phyloP scores from a whole-genome alignment of 1,284 basidiomycete genomes.

The Mycosarcoma mackinlayi region DNA sequence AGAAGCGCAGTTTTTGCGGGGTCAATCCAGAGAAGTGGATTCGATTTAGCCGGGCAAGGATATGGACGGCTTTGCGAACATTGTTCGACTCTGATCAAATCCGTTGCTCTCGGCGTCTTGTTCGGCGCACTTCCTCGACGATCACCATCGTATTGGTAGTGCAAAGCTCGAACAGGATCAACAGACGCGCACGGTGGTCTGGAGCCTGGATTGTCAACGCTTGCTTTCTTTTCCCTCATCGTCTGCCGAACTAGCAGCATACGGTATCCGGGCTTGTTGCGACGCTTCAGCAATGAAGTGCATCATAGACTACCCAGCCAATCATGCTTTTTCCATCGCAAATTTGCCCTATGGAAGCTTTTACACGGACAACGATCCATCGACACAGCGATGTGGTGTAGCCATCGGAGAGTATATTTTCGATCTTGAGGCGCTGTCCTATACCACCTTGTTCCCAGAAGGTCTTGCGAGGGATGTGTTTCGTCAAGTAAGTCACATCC shows the following conservation, averaged over 20 bases:
- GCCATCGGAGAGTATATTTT: constrained; percentile 50
- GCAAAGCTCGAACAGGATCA: too few species aligned
- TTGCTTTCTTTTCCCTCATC: background rate
- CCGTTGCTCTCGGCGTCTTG: background rate
- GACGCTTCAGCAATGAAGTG: constrained; percentile 24
- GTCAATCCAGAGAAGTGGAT: background rate
- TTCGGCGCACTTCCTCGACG: background rate
- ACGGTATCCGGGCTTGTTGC: too few species aligned
- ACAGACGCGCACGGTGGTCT: too few species aligned
- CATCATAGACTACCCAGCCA: constrained; percentile 13
- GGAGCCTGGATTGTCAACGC: too few species aligned
- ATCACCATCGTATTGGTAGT: too few species aligned
- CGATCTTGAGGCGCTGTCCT: constrained; percentile 41
- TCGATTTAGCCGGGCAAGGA: background rate
- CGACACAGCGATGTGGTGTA: constrained; percentile 24
- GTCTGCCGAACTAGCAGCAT: too few species aligned
- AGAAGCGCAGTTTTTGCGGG: background rate
- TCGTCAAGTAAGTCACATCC: background rate
- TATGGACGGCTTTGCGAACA: too few species aligned
- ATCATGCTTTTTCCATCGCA: constrained; percentile 49
- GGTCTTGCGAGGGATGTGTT: background rate
- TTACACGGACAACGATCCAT: constrained; percentile 11
- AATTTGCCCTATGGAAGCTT: constrained; percentile 57
- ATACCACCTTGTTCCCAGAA: constrained; percentile 1
- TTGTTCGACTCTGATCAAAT: too few species aligned